Conservation (phyloP, 805 yeast species). For the Yamadazyma sp. region DNA sequence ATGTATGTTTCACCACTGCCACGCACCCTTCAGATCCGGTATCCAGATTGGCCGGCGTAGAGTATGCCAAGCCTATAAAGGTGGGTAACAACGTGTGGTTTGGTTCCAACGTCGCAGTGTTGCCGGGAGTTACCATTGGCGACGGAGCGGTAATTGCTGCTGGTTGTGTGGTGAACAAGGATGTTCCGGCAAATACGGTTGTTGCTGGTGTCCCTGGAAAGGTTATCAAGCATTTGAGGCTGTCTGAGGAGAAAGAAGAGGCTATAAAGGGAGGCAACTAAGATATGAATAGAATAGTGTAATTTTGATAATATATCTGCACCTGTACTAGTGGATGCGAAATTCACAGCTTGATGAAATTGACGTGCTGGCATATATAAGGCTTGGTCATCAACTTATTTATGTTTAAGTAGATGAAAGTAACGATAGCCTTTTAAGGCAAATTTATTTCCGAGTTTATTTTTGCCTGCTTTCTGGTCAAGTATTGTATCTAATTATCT, state of each 20-base stretch:
- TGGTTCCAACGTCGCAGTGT: constrained; percentile 52
- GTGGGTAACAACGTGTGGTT: constrained; percentile 72
- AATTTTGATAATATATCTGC: no score
- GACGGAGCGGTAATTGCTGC: constrained; percentile 64
- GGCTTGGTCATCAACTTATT: no score
- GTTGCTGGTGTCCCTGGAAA: constrained; percentile 67
- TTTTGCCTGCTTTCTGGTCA: no score
- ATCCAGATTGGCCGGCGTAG: constrained; percentile 44
- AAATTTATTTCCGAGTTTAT: no score
- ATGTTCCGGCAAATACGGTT: constrained; percentile 53
- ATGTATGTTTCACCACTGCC: constrained; percentile 58
- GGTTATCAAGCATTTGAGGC: constrained; percentile 34
- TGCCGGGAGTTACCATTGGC: constrained; percentile 70
- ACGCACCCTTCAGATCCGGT: constrained; percentile 60
- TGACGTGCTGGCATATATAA: no score
- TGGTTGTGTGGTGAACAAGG: constrained; percentile 61
- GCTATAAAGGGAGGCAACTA: constrained; percentile 6
- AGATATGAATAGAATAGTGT: neutral
- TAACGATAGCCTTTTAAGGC: no score
- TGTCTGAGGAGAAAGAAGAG: constrained; percentile 19
- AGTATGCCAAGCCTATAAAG: constrained; percentile 54
- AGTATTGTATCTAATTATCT: no score
- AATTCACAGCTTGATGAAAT: no score
- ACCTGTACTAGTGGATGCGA: no score
- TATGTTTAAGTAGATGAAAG: no score